These are phyloP conservation scores for Botryosphaeria dothidea DNA, from an alignment of 2,329 filamentous ascomycete genomes.

Conservation along the genomic window DNA sequence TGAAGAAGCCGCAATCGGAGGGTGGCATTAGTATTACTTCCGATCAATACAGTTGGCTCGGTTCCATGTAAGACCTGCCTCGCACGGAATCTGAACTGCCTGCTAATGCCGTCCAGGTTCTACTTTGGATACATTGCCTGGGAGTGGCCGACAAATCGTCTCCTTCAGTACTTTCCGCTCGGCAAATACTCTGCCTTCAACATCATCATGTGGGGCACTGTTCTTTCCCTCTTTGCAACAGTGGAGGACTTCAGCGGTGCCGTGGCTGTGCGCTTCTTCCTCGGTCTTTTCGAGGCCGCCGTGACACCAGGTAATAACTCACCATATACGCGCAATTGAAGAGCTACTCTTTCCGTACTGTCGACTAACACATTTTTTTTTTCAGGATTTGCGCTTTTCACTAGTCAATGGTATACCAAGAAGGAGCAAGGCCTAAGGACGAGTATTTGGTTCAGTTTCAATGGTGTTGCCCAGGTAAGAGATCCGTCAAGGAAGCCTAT, in stretches of 20 bases:
- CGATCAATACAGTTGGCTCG: slow-evolving; percentile 55
- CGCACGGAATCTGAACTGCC: no score
- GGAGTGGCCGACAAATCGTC: slow-evolving; percentile 67
- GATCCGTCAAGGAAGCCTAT: no score
- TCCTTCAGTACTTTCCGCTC: slow-evolving; percentile 64
- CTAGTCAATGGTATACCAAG: slow-evolving; percentile 72
- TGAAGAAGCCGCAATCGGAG: slow-evolving; percentile 37
- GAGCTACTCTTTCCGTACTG: no score
- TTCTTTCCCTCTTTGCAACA: slow-evolving; percentile 64
- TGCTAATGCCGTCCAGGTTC: slow-evolving; percentile 31
- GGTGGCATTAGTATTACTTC: slow-evolving; percentile 49
- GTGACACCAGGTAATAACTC: slow-evolving; percentile 57
- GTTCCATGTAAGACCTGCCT: slow-evolving; percentile 41
- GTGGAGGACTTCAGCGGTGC: slow-evolving; percentile 62
- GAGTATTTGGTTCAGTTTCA: slow-evolving; percentile 70
- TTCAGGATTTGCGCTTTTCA: slow-evolving; percentile 63
- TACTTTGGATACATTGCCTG: slow-evolving; percentile 59
- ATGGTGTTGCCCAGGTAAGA: slow-evolving; percentile 56
- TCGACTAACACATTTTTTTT: background rate
- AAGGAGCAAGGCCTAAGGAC: slow-evolving; percentile 64
- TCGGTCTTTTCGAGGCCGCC: slow-evolving; percentile 68
- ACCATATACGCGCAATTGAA: background rate
- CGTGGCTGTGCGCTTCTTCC: slow-evolving; percentile 66
- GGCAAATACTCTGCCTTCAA: slow-evolving; percentile 68
- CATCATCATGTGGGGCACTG: slow-evolving; percentile 64